Percentiles rank a stretch among this genome's conserved stretches.
Evolutionary conservation across 148 eudicot species (phyloP).

Genomic region (Arbutus unedo): DNA sequence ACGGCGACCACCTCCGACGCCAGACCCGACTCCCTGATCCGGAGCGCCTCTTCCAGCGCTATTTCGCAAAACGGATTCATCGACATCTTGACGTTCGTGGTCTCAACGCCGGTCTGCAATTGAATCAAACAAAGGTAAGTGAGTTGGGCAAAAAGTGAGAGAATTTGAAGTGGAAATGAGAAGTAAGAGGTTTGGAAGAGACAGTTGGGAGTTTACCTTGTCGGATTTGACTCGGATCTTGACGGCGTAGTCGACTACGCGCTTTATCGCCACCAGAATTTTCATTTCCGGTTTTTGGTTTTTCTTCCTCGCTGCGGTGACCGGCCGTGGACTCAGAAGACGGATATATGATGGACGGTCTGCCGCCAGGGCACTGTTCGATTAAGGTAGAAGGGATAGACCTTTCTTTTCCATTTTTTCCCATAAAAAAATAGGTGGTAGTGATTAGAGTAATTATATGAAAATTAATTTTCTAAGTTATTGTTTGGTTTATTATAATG

Average conservation of each 20-base stretch:
- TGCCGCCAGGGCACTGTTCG: background rate
- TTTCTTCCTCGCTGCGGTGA: background rate
- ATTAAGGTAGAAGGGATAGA: background rate
- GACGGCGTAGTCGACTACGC: conserved; percentile 95
- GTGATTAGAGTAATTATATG: no score
- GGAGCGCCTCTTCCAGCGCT: conserved; percentile 90
- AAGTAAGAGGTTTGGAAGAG: background rate
- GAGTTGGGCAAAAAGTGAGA: background rate
- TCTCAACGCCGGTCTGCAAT: conserved; percentile 78
- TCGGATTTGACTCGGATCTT: conserved; percentile 91
- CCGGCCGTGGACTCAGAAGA: background rate
- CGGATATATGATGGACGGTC: background rate
- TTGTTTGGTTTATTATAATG: no score
- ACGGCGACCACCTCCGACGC: conserved; percentile 93
- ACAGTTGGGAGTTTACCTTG: conserved; percentile 42
- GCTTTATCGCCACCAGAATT: conserved; percentile 85
- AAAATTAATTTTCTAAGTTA: no score
- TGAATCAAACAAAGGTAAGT: background rate
- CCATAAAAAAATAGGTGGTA: no score
- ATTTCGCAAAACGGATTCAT: conserved; percentile 99
- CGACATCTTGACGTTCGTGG: conserved; percentile 89
- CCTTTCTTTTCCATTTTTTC: no score
- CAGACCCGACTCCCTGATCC: conserved; percentile 67
- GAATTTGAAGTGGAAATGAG: background rate
- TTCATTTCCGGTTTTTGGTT: conserved; percentile 49